phyloP scores from a whole-genome alignment of 1,139 yeast species.

The Debaryomyces nepalensis region DNA sequence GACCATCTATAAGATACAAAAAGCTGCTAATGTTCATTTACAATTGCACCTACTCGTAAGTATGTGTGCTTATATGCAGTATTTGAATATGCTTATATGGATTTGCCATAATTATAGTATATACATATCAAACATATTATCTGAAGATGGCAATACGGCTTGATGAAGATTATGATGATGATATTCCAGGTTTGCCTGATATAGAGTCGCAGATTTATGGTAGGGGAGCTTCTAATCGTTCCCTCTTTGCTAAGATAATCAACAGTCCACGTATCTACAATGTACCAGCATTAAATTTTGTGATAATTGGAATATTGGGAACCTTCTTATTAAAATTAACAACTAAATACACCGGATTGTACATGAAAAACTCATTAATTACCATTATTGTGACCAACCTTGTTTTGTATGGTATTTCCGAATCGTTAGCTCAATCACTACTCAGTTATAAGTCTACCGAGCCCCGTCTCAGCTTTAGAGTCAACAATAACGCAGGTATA shows the following conservation, averaged over 20 bases:
- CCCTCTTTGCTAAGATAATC: conserved; percentile 29
- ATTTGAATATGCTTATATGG: background rate
- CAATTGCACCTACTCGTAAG: too few species aligned
- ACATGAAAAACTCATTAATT: conserved; percentile 65
- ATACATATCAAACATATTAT: background rate
- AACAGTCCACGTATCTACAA: conserved; percentile 43
- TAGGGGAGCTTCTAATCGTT: conserved; percentile 11
- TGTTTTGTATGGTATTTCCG: conserved; percentile 85
- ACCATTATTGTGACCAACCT: conserved; percentile 86
- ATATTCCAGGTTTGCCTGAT: background rate
- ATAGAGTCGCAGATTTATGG: conserved; percentile 7
- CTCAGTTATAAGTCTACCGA: conserved; percentile 36
- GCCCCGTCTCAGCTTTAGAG: conserved; percentile 29
- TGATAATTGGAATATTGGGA: conserved; percentile 54
- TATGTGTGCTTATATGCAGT: conserved; percentile 5
- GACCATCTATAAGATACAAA: background rate
- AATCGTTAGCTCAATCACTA: conserved; percentile 82
- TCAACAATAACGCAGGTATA: conserved; percentile 19
- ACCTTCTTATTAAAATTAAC: conserved; percentile 56
- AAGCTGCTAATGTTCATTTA: too few species aligned
- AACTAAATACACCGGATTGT: conserved; percentile 63
- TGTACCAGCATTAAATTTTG: conserved; percentile 58
- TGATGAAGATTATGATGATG: conserved; percentile 20
- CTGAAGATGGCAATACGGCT: conserved; percentile 31
- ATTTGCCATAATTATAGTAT: background rate